Evolutionary conservation across 345 rosid genomes (phyloP).

Genomic region (Bretschneidera sinensis): DNA sequence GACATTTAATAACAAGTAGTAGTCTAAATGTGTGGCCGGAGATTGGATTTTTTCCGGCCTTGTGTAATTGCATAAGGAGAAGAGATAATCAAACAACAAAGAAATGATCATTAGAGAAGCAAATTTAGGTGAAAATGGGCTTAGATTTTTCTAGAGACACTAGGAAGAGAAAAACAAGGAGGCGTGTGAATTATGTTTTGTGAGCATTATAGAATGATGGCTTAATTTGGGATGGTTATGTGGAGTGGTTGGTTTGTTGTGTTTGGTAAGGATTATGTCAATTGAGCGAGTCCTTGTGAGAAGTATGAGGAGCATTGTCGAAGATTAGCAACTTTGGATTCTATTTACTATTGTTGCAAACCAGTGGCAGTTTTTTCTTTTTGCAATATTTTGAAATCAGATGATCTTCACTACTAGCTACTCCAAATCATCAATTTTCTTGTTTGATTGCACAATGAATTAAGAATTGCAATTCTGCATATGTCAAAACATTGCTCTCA

Average conservation of each 20-base stretch:
- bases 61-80: slow-evolving; percentile 33
- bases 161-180: slow-evolving; percentile 25
- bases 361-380: too few relatives aligned
- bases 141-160: not conserved
- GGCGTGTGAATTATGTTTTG: not conserved
- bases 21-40: slow-evolving; percentile 39
- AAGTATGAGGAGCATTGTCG: slow-evolving; percentile 21
- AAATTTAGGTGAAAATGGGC: not conserved
- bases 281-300: slow-evolving; percentile 50
- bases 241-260: too few relatives aligned
- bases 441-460: too few relatives aligned
- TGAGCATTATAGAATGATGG: not conserved
- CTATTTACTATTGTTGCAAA: slow-evolving; percentile 17
- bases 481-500: too few relatives aligned
- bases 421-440: too few relatives aligned
- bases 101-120: not conserved
- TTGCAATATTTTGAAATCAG: too few relatives aligned
- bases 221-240: slow-evolving; percentile 33
- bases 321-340: not conserved
- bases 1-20: slow-evolving; percentile 28
- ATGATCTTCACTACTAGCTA: too few relatives aligned
- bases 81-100: slow-evolving; percentile 2
- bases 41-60: slow-evolving; percentile 43
- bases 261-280: slow-evolving; percentile 13
- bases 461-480: too few relatives aligned